These are phyloP conservation scores for Thermomucor indicae-seudaticae DNA, from an alignment of 371 early-diverging fungal genomes.

Conservation along the genomic window DNA sequence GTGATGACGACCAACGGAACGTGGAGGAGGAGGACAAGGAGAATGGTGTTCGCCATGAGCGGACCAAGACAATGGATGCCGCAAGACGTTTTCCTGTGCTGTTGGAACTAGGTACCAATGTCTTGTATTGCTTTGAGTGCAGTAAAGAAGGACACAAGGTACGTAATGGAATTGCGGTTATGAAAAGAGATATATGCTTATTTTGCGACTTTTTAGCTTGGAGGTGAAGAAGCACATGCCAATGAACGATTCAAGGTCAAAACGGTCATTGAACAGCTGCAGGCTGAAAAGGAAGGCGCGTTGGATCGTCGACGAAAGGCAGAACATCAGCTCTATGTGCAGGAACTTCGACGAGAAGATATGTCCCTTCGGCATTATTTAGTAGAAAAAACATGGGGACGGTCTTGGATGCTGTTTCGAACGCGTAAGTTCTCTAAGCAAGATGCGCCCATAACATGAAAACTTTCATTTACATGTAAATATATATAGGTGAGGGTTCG, in stretches of 20 bases:
- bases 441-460: too few relatives aligned
- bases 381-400: slow-evolving; percentile 39
- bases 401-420: slow-evolving; percentile 44
- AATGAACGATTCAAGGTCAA: slow-evolving; percentile 15
- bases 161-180: too few relatives aligned
- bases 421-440: slow-evolving; percentile 36
- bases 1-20: slow-evolving; percentile 7
- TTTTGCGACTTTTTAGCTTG: slow-evolving; percentile 8
- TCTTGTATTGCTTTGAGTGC: slow-evolving; percentile 28
- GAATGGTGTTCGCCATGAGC: too few relatives aligned
- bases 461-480: neutral
- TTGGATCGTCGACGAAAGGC: slow-evolving; percentile 39
- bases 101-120: slow-evolving; percentile 18
- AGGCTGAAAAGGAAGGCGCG: slow-evolving; percentile 17
- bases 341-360: slow-evolving; percentile 40
- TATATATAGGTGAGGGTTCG: slow-evolving; percentile 31
- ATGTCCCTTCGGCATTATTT: slow-evolving; percentile 37
- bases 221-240: slow-evolving; percentile 6
- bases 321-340: slow-evolving; percentile 37
- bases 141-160: slow-evolving; percentile 12
- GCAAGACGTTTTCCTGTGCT: slow-evolving; percentile 22
- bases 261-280: slow-evolving; percentile 9
- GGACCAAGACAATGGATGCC: too few relatives aligned
- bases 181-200: neutral
- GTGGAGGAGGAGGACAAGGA: too few relatives aligned